Percentiles rank a stretch among this genome's conserved stretches.
phyloP scores from a whole-genome alignment of 441 rosid genomes.

The Gossypium trilobum region DNA sequence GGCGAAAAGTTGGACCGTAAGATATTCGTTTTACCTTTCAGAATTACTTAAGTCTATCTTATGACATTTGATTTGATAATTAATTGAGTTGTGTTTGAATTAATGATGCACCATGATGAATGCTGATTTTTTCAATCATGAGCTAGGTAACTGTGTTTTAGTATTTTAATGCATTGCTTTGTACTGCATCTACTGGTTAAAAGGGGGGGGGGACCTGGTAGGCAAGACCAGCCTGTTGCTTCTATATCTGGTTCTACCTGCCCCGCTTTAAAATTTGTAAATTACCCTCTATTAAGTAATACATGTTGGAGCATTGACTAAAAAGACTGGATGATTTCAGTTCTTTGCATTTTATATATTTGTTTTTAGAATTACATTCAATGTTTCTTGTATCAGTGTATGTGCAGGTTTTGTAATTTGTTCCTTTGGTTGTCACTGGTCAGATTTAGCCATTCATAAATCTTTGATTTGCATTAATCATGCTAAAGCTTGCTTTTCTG shows the following conservation, averaged over 20 bases:
- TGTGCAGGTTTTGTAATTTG: neutral
- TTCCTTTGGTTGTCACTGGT: neutral
- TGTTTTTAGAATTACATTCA: neutral
- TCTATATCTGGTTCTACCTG: neutral
- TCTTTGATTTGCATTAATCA: neutral
- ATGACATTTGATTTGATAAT: neutral
- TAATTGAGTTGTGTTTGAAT: conserved; percentile 4
- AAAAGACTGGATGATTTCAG: neutral
- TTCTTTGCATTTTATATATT: neutral
- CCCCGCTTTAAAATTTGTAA: neutral
- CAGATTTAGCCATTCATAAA: neutral
- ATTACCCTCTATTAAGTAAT: neutral
- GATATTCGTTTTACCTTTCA: conserved; percentile 21
- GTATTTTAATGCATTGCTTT: conserved; percentile 4
- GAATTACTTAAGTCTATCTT: neutral
- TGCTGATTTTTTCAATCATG: neutral
- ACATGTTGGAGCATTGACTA: neutral
- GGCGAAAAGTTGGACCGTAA: conserved; percentile 99
- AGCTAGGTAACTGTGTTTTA: neutral
- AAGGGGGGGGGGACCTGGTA: neutral
- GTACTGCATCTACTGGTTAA: neutral
- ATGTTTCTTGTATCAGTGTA: neutral
- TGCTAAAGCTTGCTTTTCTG: neutral
- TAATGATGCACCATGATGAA: neutral
- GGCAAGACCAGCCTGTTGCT: neutral